Base-by-base conservation (phyloP, 2,329 filamentous ascomycete genomes). In the Fusarium nisikadoi region DNA sequence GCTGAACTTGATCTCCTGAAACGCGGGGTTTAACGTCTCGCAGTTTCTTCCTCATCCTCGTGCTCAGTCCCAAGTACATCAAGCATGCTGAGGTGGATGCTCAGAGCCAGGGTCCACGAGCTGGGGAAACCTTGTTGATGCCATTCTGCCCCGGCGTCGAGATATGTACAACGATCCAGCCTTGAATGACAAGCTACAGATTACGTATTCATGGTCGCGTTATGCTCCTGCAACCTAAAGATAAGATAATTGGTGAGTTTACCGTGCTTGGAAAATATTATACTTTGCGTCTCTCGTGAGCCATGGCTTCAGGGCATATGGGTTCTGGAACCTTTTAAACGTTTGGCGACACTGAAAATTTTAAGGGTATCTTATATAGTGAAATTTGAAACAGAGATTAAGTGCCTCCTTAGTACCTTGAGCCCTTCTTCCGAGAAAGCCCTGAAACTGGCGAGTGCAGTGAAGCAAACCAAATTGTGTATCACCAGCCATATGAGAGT, bases 101-200 rank as follows among this genome's bases (percentile, higher is more conserved):
- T 52, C 55, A 72, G 68, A 43, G 43, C 49, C 59, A 60, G 69
- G 62, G 68, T 35, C 47, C 23, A 53, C 38, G 29, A 42, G 58
- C 73, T 53, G 60, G 73, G 71, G 61, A 74, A 70, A 74, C 71
- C 73, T 72, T 75, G 68, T 23, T 56, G 39, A 56, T 56, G 61
- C 41, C 47, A 66, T 65, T 49, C 20, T 55, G 35, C 36, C 47
- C 39, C 42, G 63, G 65, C 65, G 68, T 65, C 68, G 62, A 55
- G 39, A 64, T 45, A 25, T 25, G 23, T 25, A 27, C 20, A 33
- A 29, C 23, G 46, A 33, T 47, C 58, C 36, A 45, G 55, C 38
- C 36, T 39, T 50, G 31, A 25, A 39, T 23, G 35, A 39, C 43
- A 55, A 47, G 38, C 27, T 31, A 33, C 23, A 8, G 38, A 27